Percentiles rank a stretch among this genome's conserved stretches.
phyloP scores from a whole-genome alignment of 345 rosid genomes.

The Populus euphratica region DNA sequence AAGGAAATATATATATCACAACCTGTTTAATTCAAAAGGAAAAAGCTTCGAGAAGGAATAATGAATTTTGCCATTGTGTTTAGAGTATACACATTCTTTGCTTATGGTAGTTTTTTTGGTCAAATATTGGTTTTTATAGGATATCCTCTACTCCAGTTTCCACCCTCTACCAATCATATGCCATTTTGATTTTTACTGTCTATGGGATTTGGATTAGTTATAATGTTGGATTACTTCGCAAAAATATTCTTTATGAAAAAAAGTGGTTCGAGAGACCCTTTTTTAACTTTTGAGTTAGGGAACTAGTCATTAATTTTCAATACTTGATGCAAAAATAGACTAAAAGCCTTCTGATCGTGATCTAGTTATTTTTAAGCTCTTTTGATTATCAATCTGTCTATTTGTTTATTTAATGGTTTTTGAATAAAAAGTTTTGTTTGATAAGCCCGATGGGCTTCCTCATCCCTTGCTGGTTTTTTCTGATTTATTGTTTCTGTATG shows the following conservation, averaged over 20 bases:
- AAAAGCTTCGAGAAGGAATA: neutral
- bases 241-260: neutral
- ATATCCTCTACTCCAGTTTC: neutral
- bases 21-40: neutral
- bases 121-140: neutral
- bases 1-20: neutral
- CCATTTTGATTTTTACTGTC: neutral
- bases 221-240: neutral
- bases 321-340: neutral
- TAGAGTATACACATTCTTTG: neutral
- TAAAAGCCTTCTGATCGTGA: neutral
- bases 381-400: neutral
- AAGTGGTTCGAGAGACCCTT: neutral
- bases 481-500: constrained; percentile 6
- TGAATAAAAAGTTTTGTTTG: neutral
- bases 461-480: neutral
- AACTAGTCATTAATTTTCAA: neutral
- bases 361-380: neutral
- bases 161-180: neutral
- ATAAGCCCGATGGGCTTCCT: neutral
- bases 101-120: neutral
- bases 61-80: neutral
- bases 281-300: neutral
- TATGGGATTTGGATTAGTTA: neutral
- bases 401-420: neutral